Conservation (phyloP, 441 rosid species). For the Kokia cookei region DNA sequence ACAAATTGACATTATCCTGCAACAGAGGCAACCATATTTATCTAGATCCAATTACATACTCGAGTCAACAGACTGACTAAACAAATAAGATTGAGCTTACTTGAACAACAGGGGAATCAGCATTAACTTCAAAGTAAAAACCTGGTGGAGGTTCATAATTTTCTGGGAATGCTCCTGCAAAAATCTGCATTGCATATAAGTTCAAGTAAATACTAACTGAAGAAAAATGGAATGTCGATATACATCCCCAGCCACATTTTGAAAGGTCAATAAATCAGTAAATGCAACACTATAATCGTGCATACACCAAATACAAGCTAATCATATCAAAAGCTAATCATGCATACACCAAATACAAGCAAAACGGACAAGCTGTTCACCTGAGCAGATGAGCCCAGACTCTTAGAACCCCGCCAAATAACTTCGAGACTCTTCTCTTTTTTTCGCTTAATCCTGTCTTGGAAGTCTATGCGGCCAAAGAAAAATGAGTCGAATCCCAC, state of each 20-base stretch:
- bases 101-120: conserved; percentile 74
- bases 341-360: background rate
- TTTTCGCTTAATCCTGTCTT: conserved; percentile 83
- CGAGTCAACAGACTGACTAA: conserved; percentile 13
- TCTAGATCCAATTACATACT: conserved; percentile 7
- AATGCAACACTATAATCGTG: background rate
- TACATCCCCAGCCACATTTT: background rate
- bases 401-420: conserved; percentile 93
- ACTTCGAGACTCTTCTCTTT: conserved; percentile 93
- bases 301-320: background rate
- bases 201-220: conserved; percentile 11
- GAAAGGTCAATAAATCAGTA: background rate
- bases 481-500: conserved; percentile 93
- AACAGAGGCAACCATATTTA: conserved; percentile 19
- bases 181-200: conserved; percentile 49
- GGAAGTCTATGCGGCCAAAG: conserved; percentile 97
- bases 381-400: conserved; percentile 88
- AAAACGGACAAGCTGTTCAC: conserved; percentile 25
- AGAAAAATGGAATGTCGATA: background rate
- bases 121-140: conserved; percentile 96
- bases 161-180: conserved; percentile 95
- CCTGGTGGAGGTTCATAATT: conserved; percentile 98
- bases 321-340: background rate
- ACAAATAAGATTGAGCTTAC: conserved; percentile 33
- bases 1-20: conserved; percentile 78